Conservation (phyloP, 225 moss, liverwort and hornwort species). For the Bryoerythrophyllum caledonicum region DNA sequence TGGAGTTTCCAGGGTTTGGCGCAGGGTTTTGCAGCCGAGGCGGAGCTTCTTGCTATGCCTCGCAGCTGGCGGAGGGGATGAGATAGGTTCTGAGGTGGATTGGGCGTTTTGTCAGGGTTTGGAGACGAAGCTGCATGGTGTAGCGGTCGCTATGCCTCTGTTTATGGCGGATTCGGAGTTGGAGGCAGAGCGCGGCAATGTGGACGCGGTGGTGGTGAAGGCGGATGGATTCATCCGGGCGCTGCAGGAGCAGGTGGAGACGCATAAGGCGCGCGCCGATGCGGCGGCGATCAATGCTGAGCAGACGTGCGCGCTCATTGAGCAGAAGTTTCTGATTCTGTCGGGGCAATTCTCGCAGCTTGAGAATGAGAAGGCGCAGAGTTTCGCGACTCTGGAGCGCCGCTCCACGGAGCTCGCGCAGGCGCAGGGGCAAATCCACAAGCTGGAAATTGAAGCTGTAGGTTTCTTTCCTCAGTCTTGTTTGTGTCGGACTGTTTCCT, state of each 20-base stretch:
- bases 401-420: conserved; percentile 97
- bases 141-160: conserved; percentile 58
- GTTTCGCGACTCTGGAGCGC: conserved; percentile 81
- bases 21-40: conserved; percentile 30
- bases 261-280: conserved; percentile 95
- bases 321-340: conserved; percentile 87
- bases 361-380: conserved; percentile 89
- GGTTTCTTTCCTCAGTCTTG: background rate
- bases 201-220: conserved; percentile 49
- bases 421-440: conserved; percentile 84
- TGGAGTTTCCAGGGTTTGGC: background rate
- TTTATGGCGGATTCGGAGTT: conserved; percentile 83
- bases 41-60: background rate
- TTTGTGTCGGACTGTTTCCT: background rate
- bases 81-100: background rate
- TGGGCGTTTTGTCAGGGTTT: conserved; percentile 1
- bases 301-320: conserved; percentile 90
- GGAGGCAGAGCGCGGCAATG: conserved; percentile 54
- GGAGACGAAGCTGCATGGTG: conserved; percentile 40
- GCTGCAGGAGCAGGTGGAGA: conserved; percentile 85
- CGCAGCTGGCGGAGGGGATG: background rate
- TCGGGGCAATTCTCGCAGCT: conserved; percentile 90
- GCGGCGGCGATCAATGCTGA: conserved; percentile 93
- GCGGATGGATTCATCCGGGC: conserved; percentile 69
- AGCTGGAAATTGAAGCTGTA: conserved; percentile 97